phyloP scores from a whole-genome alignment of 805 yeast genomes.

The Dipodascopsis tothii region DNA sequence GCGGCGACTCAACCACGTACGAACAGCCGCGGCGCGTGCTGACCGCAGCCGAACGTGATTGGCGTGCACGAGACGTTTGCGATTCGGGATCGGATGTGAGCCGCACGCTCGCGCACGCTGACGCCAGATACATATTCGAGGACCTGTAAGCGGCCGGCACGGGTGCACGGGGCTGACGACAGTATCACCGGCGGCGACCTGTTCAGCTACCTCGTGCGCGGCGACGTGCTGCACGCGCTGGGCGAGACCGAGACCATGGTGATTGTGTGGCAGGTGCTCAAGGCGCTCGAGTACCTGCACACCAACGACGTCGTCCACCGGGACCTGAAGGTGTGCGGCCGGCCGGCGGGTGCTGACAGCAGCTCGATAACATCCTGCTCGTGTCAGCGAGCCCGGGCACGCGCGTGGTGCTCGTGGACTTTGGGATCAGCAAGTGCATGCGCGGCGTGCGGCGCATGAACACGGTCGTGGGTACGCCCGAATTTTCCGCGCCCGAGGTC shows the following conservation, averaged over 20 bases:
- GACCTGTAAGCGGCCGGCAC: constrained; percentile 14
- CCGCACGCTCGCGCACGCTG: neutral
- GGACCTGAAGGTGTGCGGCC: constrained; percentile 42
- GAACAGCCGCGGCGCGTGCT: neutral
- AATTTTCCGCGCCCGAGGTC: constrained; percentile 67
- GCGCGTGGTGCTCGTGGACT: constrained; percentile 56
- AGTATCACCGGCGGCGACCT: constrained; percentile 49
- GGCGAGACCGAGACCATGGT: constrained; percentile 50
- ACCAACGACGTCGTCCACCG: constrained; percentile 51
- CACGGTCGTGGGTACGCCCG: constrained; percentile 57
- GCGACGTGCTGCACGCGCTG: constrained; percentile 36
- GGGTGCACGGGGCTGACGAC: neutral
- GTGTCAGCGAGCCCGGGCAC: constrained; percentile 48
- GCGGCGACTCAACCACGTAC: constrained; percentile 17
- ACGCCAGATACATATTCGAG: constrained; percentile 22
- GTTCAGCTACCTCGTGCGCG: constrained; percentile 46
- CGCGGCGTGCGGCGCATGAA: constrained; percentile 35
- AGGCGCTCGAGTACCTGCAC: constrained; percentile 52
- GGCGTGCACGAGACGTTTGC: constrained; percentile 14
- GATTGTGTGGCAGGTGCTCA: constrained; percentile 48
- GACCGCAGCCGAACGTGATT: constrained; percentile 19
- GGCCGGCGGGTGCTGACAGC: neutral
- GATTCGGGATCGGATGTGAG: constrained; percentile 13
- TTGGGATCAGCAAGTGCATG: constrained; percentile 46
- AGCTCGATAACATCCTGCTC: constrained; percentile 53